These are phyloP conservation scores for Cyclotella choctawhatcheeana DNA, from an alignment of 108 stramenopile genomes.

Conservation along the genomic window DNA sequence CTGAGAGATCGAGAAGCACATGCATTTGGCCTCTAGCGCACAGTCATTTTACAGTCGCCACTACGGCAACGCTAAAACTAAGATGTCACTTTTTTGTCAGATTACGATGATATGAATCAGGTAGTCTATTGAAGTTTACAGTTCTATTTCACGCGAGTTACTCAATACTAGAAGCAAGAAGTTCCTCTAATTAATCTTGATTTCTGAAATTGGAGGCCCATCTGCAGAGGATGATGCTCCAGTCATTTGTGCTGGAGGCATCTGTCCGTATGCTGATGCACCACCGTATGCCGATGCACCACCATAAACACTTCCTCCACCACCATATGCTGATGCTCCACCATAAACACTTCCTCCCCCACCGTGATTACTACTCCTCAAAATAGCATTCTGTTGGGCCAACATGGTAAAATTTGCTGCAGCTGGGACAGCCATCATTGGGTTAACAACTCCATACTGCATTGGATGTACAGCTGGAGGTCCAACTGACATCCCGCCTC, in stretches of 20 bases:
- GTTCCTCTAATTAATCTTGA: slow-evolving; percentile 13
- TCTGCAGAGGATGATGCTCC: background rate
- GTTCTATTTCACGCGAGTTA: background rate
- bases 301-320: slow-evolving; percentile 13
- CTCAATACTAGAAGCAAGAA: background rate
- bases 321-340: too few species aligned
- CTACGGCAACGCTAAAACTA: too few species aligned
- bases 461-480: background rate
- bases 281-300: background rate
- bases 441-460: slow-evolving; percentile 13
- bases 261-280: background rate
- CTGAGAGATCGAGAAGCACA: too few species aligned
- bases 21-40: too few species aligned
- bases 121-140: background rate
- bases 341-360: background rate
- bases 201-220: slow-evolving; percentile 11
- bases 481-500: slow-evolving; percentile 1
- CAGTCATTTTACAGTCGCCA: too few species aligned
- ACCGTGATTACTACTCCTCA: too few species aligned
- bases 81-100: too few species aligned
- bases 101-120: too few species aligned
- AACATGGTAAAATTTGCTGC: background rate
- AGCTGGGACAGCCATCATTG: slow-evolving; percentile 1
- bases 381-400: too few species aligned
- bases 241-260: slow-evolving; percentile 7